phyloP scores from a whole-genome alignment of 352 stramenopile species.

The Phytopythium aichiense region DNA sequence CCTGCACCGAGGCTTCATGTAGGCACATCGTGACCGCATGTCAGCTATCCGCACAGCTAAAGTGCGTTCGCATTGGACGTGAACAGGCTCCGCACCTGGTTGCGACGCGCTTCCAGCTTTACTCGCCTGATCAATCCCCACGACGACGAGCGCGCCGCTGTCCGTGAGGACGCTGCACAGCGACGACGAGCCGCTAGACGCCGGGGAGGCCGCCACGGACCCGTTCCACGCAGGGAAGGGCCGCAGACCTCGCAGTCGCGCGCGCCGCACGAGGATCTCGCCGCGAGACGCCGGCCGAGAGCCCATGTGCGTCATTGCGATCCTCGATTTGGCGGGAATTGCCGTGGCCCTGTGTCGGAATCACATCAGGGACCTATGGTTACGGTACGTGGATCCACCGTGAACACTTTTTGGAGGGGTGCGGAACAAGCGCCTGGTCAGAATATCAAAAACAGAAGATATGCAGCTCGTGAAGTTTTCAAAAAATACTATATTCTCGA shows the following conservation, averaged over 20 bases:
- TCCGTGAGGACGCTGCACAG: conserved; percentile 49
- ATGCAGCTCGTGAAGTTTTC: too few species aligned
- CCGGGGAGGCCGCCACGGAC: conserved; percentile 19
- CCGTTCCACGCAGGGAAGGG: conserved; percentile 64
- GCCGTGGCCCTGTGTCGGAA: not conserved
- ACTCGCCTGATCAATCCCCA: conserved; percentile 17
- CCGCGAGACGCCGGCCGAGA: not conserved
- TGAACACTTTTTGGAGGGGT: too few species aligned
- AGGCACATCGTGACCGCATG: not conserved
- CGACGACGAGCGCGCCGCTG: conserved; percentile 45
- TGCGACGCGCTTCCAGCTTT: not conserved
- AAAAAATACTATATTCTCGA: too few species aligned
- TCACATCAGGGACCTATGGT: too few species aligned
- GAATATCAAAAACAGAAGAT: too few species aligned
- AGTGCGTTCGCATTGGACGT: not conserved
- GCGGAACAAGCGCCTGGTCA: too few species aligned
- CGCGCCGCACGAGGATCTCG: conserved; percentile 32
- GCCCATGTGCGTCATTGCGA: conserved; percentile 1
- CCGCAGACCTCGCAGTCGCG: conserved; percentile 33
- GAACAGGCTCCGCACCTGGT: not conserved
- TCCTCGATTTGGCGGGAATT: not conserved
- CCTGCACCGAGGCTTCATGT: conserved; percentile 10
- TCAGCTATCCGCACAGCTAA: not conserved
- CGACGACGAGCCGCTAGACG: not conserved
- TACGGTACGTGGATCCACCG: too few species aligned